Percentiles rank a stretch among this genome's conserved stretches.
Evolutionary conservation across 345 rosid genomes (phyloP).

Genomic region (Arabis alpina): DNA sequence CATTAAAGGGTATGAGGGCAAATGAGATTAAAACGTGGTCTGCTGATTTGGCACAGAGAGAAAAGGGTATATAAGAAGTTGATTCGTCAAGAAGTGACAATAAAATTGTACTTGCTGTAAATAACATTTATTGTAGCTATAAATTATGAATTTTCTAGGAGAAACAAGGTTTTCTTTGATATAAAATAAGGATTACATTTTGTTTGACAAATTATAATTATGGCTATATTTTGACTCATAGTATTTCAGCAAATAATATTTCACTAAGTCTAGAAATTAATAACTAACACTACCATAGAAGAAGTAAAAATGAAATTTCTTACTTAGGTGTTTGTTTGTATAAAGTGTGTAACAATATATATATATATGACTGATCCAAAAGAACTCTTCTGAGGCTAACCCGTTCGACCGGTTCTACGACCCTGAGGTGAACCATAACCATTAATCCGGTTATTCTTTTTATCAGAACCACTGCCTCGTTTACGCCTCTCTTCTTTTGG

Average conservation of each 20-base stretch:
- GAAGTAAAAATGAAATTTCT: neutral
- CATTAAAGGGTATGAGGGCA: too few relatives aligned
- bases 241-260: slow-evolving; percentile 19
- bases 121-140: neutral
- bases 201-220: neutral
- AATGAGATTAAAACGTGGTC: too few relatives aligned
- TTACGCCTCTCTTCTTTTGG: slow-evolving; percentile 47
- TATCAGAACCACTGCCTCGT: slow-evolving; percentile 14
- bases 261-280: neutral
- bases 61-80: too few relatives aligned
- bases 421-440: slow-evolving; percentile 27
- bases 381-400: slow-evolving; percentile 31
- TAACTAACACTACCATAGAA: neutral
- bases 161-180: too few relatives aligned
- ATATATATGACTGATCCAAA: slow-evolving; percentile 16
- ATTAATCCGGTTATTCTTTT: slow-evolving; percentile 20
- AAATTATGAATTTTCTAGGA: neutral
- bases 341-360: neutral
- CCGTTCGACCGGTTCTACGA: slow-evolving; percentile 37
- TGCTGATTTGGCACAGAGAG: too few relatives aligned
- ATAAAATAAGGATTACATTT: too few relatives aligned
- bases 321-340: neutral
- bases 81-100: too few relatives aligned
- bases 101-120: neutral
- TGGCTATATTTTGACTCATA: slow-evolving; percentile 8